phyloP scores from a whole-genome alignment of 257 asterid species.

The Galeopsis tetrahit region DNA sequence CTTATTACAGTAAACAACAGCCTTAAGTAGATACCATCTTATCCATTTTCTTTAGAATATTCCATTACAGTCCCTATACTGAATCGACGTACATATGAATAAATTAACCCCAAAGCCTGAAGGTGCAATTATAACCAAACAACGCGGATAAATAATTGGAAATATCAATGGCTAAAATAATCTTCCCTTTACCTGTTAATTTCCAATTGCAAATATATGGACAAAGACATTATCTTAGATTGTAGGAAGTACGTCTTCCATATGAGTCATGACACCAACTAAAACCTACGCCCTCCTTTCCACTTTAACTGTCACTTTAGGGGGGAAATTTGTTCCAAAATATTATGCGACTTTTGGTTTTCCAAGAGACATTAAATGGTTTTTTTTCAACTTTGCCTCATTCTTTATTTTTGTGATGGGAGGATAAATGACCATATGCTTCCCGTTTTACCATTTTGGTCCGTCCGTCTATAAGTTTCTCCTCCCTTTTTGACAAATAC shows the following conservation, averaged over 20 bases:
- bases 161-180: not conserved
- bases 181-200: not conserved
- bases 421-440: too few relatives aligned
- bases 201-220: slow-evolving; percentile 2
- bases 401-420: too few relatives aligned
- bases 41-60: slow-evolving; percentile 17
- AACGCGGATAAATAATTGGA: slow-evolving; percentile 16
- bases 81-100: slow-evolving; percentile 1
- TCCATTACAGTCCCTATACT: not conserved
- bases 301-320: too few relatives aligned
- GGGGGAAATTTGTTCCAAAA: too few relatives aligned
- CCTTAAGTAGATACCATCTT: slow-evolving; percentile 10
- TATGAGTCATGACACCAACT: not conserved
- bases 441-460: too few relatives aligned
- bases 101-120: slow-evolving; percentile 14
- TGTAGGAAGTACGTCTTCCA: slow-evolving; percentile 26
- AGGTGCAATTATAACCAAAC: slow-evolving; percentile 20
- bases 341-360: too few relatives aligned
- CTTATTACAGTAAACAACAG: not conserved
- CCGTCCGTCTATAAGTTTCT: too few relatives aligned
- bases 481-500: too few relatives aligned
- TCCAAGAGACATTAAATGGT: too few relatives aligned
- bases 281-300: not conserved
- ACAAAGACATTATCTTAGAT: slow-evolving; percentile 3
- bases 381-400: too few relatives aligned